phyloP scores from a whole-genome alignment of 2,329 filamentous ascomycete species.

The Neopestalotiopsis clavispora region DNA sequence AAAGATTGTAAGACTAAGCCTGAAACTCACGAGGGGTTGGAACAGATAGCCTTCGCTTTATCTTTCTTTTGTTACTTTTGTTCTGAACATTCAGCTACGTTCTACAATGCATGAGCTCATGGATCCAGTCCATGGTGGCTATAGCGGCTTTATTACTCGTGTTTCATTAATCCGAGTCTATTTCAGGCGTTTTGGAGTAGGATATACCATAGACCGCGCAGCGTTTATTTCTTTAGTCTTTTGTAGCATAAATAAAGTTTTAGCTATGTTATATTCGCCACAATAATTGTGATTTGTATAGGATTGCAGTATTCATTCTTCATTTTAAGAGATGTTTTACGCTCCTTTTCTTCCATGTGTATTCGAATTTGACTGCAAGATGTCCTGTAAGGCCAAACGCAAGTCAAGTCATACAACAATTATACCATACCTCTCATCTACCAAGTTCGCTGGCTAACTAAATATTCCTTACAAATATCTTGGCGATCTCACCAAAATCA shows the following conservation, averaged over 20 bases:
- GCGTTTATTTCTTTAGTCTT: background rate
- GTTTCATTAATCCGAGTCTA: too few relatives aligned
- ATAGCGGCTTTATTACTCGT: too few relatives aligned
- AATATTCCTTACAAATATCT: background rate
- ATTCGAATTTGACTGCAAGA: too few relatives aligned
- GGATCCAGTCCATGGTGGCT: too few relatives aligned
- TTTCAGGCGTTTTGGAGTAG: background rate
- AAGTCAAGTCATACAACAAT: too few relatives aligned
- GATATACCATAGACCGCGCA: background rate
- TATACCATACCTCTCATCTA: too few relatives aligned
- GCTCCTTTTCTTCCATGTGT: too few relatives aligned
- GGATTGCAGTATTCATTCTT: too few relatives aligned
- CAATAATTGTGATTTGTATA: background rate
- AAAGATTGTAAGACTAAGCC: too few relatives aligned
- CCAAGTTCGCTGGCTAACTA: background rate
- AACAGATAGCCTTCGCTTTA: background rate
- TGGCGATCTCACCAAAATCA: background rate
- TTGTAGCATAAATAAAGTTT: background rate
- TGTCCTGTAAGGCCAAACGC: too few relatives aligned
- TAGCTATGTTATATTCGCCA: background rate
- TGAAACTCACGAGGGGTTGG: too few relatives aligned
- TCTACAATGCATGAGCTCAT: background rate
- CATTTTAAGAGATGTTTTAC: too few relatives aligned
- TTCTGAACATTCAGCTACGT: background rate
- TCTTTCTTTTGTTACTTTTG: background rate